These are phyloP conservation scores for Mycena filopes DNA, from an alignment of 768 basidiomycete species.

Conservation along the genomic window DNA sequence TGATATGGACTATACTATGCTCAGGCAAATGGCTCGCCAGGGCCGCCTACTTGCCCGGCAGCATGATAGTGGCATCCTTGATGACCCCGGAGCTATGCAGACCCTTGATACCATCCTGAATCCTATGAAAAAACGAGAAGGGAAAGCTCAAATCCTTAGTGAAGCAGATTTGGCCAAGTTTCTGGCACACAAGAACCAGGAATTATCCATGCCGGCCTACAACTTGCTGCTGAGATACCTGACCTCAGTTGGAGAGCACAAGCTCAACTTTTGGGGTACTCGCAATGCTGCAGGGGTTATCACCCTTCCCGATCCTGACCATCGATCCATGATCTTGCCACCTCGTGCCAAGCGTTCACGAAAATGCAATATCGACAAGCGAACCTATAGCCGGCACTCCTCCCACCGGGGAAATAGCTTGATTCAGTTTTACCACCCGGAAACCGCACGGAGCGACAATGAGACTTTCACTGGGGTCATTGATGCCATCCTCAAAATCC, in stretches of 20 bases:
- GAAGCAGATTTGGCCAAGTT: neutral
- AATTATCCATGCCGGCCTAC: neutral
- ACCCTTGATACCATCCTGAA: slow-evolving; percentile 3
- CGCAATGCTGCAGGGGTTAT: slow-evolving; percentile 6
- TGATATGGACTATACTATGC: slow-evolving; percentile 29
- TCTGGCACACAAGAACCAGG: neutral
- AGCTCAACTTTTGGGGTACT: slow-evolving; percentile 5
- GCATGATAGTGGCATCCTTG: slow-evolving; percentile 1
- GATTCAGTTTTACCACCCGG: slow-evolving; percentile 20
- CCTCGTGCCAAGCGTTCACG: slow-evolving; percentile 1
- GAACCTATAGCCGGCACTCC: slow-evolving; percentile 10
- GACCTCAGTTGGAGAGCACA: slow-evolving; percentile 13
- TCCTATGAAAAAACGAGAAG: neutral
- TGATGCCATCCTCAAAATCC: slow-evolving; percentile 1
- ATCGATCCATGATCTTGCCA: slow-evolving; percentile 20
- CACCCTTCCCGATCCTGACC: slow-evolving; percentile 14
- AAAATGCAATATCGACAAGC: slow-evolving; percentile 10
- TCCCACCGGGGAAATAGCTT: slow-evolving; percentile 1
- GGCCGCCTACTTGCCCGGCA: slow-evolving; percentile 4
- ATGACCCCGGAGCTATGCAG: neutral
- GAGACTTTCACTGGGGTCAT: slow-evolving; percentile 14
- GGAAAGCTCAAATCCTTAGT: neutral
- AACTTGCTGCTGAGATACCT: slow-evolving; percentile 9
- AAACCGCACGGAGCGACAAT: neutral
- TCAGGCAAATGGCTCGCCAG: slow-evolving; percentile 19